phyloP scores from a whole-genome alignment of 441 rosid genomes.

The Mallotus repandus region DNA sequence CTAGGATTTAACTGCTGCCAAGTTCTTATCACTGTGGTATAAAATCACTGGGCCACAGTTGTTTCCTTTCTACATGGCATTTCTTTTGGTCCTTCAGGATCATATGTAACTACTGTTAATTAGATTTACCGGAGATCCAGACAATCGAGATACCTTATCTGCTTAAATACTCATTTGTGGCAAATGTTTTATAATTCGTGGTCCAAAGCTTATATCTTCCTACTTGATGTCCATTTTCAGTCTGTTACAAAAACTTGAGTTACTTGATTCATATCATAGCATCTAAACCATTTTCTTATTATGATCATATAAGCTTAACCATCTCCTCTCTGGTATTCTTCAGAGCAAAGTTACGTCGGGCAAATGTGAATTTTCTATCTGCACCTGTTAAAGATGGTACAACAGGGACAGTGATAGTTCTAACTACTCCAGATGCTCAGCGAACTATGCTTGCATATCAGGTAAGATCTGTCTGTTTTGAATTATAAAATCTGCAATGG shows the following conservation, averaged over 20 bases:
- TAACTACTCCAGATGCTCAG: constrained; percentile 95
- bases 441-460: constrained; percentile 97
- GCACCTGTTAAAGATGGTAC: constrained; percentile 85
- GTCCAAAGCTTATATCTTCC: background rate
- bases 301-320: background rate
- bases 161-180: background rate
- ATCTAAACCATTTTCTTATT: background rate
- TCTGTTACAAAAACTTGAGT: background rate
- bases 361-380: constrained; percentile 82
- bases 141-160: background rate
- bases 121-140: background rate
- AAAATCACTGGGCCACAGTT: background rate
- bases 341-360: constrained; percentile 76
- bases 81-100: background rate
- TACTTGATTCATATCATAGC: background rate
- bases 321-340: constrained; percentile 11
- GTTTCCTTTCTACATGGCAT: background rate
- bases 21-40: background rate
- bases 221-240: background rate
- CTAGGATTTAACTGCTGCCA: background rate
- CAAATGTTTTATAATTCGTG: background rate
- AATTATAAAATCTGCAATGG: background rate
- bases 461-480: constrained; percentile 38
- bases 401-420: constrained; percentile 96
- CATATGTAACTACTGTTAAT: background rate